Conservation (phyloP, 148 eudicot species). For the Fagopyrum tataricum region DNA sequence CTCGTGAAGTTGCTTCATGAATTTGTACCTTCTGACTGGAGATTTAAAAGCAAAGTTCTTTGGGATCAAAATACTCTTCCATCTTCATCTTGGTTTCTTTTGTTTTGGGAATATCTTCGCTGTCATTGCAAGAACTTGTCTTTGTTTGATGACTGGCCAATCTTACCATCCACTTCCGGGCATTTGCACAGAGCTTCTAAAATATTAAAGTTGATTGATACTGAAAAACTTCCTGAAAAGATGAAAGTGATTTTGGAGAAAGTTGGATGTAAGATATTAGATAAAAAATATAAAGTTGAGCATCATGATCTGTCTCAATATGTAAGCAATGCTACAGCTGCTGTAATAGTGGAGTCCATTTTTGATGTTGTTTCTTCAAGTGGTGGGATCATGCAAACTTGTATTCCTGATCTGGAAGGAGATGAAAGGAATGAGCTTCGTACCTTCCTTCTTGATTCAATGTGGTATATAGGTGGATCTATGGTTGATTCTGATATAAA, state of each 20-base stretch:
- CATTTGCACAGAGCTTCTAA: slow-evolving; percentile 64
- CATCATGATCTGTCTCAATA: slow-evolving; percentile 65
- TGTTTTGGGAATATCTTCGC: slow-evolving; percentile 77
- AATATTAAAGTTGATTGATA: slow-evolving; percentile 60
- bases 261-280: slow-evolving; percentile 76
- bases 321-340: slow-evolving; percentile 60
- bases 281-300: slow-evolving; percentile 51
- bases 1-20: slow-evolving; percentile 54
- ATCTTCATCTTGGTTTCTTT: slow-evolving; percentile 60
- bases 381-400: slow-evolving; percentile 33
- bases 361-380: slow-evolving; percentile 53
- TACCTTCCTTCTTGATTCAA: slow-evolving; percentile 68
- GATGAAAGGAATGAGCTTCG: slow-evolving; percentile 88
- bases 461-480: slow-evolving; percentile 67
- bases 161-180: slow-evolving; percentile 75
- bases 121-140: slow-evolving; percentile 52
- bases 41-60: slow-evolving; percentile 47
- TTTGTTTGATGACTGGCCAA: slow-evolving; percentile 88
- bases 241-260: slow-evolving; percentile 59
- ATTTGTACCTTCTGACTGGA: slow-evolving; percentile 83
- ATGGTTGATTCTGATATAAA: slow-evolving; percentile 53
- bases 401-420: slow-evolving; percentile 43
- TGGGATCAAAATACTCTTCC: slow-evolving; percentile 68
- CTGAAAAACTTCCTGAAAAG: slow-evolving; percentile 49
- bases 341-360: slow-evolving; percentile 63